These are phyloP conservation scores for Colletotrichum sp. DNA, from an alignment of 2,329 filamentous ascomycete genomes.

Conservation along the genomic window DNA sequence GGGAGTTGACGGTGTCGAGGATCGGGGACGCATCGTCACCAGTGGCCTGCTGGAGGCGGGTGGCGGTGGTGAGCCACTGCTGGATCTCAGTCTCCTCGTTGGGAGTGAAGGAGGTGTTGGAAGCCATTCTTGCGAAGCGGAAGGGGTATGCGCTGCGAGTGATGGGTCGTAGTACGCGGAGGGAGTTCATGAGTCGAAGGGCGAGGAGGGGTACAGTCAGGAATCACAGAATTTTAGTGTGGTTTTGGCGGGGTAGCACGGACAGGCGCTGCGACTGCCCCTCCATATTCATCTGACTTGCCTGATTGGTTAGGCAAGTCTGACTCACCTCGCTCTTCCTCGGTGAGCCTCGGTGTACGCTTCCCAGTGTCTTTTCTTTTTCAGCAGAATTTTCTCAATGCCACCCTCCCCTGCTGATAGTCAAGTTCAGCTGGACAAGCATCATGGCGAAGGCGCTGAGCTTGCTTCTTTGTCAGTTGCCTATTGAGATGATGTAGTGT, in stretches of 20 bases:
- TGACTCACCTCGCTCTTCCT: background rate
- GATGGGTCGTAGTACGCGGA: conserved; percentile 41
- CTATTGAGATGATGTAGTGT: accelerated
- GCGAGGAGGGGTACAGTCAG: background rate
- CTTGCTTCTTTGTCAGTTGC: background rate
- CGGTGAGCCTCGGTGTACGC: background rate
- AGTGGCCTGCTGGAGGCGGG: conserved; percentile 66
- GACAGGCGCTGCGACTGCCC: conserved; percentile 2
- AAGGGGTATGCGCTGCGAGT: conserved; percentile 38
- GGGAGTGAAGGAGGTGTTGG: conserved; percentile 75
- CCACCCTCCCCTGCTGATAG: background rate
- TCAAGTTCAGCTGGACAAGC: background rate
- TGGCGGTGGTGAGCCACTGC: conserved; percentile 84
- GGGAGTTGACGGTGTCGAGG: conserved; percentile 81
- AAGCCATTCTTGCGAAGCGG: conserved; percentile 62
- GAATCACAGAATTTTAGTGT: conserved; percentile 7
- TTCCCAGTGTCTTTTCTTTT: background rate
- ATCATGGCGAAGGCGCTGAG: background rate
- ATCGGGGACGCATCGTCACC: conserved; percentile 68
- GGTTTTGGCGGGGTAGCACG: conserved; percentile 12
- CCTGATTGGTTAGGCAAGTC: background rate
- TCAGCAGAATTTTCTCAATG: background rate
- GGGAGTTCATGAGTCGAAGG: conserved; percentile 46
- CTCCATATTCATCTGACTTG: background rate
- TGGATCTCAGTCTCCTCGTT: conserved; percentile 86